Evolutionary conservation across 805 yeast genomes (phyloP), one percentile per base, ranked within the genome.

Genomic region (Jamesozyma hellenica): DNA sequence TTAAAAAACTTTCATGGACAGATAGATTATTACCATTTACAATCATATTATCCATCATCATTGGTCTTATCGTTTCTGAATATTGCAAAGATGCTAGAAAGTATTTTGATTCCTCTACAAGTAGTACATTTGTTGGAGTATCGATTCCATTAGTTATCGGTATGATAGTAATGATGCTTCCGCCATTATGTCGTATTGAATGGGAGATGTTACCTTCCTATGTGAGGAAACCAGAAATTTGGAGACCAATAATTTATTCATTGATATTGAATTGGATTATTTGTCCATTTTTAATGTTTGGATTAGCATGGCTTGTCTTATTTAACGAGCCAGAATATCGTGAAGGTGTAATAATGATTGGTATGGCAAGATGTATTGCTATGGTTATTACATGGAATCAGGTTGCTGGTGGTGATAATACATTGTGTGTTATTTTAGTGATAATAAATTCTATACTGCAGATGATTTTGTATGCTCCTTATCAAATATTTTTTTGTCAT

Each of bases 381-480:
- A 75, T 75, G 80, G 81, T 74, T 1, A 55, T 75, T 37, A 52
- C 75, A 21, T 75, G 80, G 81, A 75, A 70, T 49, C 67, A 70
- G 25, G 58, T 75, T 14, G 74, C 79, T 2, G 66, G 58, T 7
- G 80, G 80, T 5, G 76, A 74, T 49, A 55, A 58, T 34, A 64
- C 63, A 31, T 52, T 72, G 32, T 75, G 81, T 54, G 76, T 74
- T 3, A 48, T 72, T 7, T 47, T 75, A n/a, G 79, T 75, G 2
- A 56, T 72, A 6, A 51, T 72, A 33, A 75, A 75, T 54, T 67
- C 75, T 38, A 29, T 73, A 16, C 49, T 75, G 28, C 81, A 75
- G 50, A 60, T 75, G 35, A 61, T 68, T 0, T 59, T 75, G 16
- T 73, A 67, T 53, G 77, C 77, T 3, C 79, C 80, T 7, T 64